These are phyloP conservation scores for Arthrobotrys megalospora DNA, from an alignment of 2,329 filamentous ascomycete species.

Conservation along the genomic window DNA sequence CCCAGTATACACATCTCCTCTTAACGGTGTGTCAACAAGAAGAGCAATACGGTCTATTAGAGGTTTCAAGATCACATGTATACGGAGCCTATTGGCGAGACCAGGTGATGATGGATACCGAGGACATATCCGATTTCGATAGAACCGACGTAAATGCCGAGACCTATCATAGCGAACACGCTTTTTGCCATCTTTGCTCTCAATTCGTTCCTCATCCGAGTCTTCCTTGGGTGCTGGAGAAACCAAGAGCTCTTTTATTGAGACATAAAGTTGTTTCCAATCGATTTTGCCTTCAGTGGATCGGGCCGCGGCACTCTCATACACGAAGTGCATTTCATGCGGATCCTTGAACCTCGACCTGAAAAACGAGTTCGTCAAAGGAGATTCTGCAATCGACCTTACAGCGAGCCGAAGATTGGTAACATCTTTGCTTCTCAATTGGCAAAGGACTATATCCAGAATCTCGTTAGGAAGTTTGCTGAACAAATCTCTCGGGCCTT, in stretches of 20 bases:
- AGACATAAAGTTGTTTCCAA: constrained; percentile 50
- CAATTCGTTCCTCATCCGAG: constrained; percentile 38
- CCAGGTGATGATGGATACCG: constrained; percentile 49
- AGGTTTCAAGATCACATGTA: constrained; percentile 59
- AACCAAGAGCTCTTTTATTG: constrained; percentile 52
- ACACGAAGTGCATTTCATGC: constrained; percentile 59
- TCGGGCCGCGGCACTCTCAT: constrained; percentile 47
- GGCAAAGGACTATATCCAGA: constrained; percentile 58
- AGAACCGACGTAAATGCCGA: constrained; percentile 51
- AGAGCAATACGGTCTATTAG: constrained; percentile 57
- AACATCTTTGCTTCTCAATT: constrained; percentile 52
- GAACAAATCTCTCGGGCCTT: constrained; percentile 48
- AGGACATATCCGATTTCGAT: constrained; percentile 57
- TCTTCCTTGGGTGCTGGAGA: constrained; percentile 40
- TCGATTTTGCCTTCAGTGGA: constrained; percentile 55
- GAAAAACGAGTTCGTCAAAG: constrained; percentile 59
- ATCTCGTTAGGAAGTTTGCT: constrained; percentile 58
- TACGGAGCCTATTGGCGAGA: constrained; percentile 56
- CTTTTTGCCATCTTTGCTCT: constrained; percentile 44
- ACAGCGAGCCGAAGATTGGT: constrained; percentile 49
- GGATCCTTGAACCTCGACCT: constrained; percentile 59
- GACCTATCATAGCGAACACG: constrained; percentile 37
- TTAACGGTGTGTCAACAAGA: constrained; percentile 44
- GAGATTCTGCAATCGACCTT: constrained; percentile 56
- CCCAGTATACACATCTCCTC: constrained; percentile 53